Percentiles rank a stretch among this genome's conserved stretches.
phyloP scores from a whole-genome alignment of 164 flowering plant species.

The Tetrastigma voinierianum region DNA sequence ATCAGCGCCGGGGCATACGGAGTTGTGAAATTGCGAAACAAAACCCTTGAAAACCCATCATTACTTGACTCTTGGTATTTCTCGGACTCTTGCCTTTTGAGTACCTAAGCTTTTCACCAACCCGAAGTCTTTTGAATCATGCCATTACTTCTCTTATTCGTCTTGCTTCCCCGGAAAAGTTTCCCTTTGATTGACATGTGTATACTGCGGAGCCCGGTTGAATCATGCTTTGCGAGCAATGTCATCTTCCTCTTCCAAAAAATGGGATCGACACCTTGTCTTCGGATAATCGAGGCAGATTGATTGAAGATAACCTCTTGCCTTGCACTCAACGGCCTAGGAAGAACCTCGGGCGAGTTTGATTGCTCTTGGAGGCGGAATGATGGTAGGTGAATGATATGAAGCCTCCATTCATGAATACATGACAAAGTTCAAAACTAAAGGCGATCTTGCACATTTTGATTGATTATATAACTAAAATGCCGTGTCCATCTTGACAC shows the following conservation, averaged over 20 bases:
- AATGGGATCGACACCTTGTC: conserved; percentile 26
- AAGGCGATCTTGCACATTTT: conserved; percentile 72
- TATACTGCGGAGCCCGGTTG: conserved; percentile 28
- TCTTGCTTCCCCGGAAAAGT: conserved; percentile 50
- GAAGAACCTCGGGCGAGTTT: conserved; percentile 43
- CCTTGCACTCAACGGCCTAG: conserved; percentile 39
- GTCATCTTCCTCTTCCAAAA: conserved; percentile 26
- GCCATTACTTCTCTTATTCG: conserved; percentile 48
- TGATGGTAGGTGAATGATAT: conserved; percentile 83
- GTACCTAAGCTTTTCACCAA: conserved; percentile 65
- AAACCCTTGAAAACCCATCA: conserved; percentile 70
- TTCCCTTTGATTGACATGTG: conserved; percentile 37
- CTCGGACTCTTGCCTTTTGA: conserved; percentile 83
- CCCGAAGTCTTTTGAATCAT: conserved; percentile 59
- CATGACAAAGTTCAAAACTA: conserved; percentile 87
- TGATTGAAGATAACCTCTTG: conserved; percentile 22
- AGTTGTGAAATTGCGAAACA: conserved; percentile 94
- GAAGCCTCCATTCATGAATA: conserved; percentile 98
- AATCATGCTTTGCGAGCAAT: conserved; percentile 29
- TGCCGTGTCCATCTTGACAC: conserved; percentile 90
- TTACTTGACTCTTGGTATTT: conserved; percentile 56
- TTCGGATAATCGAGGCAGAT: conserved; percentile 28
- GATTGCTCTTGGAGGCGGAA: conserved; percentile 34
- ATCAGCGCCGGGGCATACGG: conserved; percentile 96
- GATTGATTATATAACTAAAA: conserved; percentile 66